phyloP scores from a whole-genome alignment of 1,139 yeast species.

The Sugiyamaella japonica region DNA sequence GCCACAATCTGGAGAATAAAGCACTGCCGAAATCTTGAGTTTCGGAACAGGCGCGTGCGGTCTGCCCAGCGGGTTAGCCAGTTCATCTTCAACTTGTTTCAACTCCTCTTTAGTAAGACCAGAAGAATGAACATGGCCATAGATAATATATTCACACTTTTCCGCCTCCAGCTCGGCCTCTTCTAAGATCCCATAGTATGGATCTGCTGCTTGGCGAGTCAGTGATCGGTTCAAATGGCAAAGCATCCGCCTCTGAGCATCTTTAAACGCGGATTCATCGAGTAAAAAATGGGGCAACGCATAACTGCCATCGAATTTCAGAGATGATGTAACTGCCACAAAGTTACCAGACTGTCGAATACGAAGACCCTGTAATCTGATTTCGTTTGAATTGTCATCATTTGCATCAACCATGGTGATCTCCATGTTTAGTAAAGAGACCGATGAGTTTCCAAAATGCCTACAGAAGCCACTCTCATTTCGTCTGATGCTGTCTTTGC shows the following conservation, averaged over 20 bases:
- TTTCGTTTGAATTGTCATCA: constrained; percentile 26
- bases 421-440: constrained; percentile 29
- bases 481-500: neutral
- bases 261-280: constrained; percentile 47
- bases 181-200: constrained; percentile 29
- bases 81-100: constrained; percentile 66
- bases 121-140: constrained; percentile 66
- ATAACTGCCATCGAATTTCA: constrained; percentile 67
- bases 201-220: constrained; percentile 29
- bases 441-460: constrained; percentile 21
- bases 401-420: constrained; percentile 27
- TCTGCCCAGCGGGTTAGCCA: constrained; percentile 67
- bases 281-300: constrained; percentile 54
- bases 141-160: constrained; percentile 71
- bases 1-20: constrained; percentile 92
- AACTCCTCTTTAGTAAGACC: constrained; percentile 54
- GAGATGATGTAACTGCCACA: constrained; percentile 62
- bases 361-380: constrained; percentile 65
- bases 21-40: constrained; percentile 54
- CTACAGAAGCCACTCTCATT: neutral
- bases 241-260: constrained; percentile 44
- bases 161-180: constrained; percentile 32
- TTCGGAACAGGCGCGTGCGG: constrained; percentile 65
- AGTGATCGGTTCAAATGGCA: constrained; percentile 47
- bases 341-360: constrained; percentile 70